phyloP scores from a whole-genome alignment of 345 rosid species.

The Sonneratia alba region DNA sequence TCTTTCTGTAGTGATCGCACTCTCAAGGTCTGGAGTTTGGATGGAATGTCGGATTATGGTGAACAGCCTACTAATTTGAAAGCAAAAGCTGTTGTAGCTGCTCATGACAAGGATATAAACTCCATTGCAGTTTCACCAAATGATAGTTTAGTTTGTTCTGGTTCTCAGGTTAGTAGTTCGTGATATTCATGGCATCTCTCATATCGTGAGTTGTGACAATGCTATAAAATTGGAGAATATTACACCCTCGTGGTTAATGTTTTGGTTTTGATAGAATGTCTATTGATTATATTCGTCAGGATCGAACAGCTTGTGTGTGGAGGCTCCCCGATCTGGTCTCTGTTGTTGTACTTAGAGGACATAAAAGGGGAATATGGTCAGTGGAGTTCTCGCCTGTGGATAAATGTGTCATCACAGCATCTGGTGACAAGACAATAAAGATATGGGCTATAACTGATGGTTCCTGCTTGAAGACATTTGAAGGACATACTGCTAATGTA shows the following conservation, averaged over 20 bases:
- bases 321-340: slow-evolving; percentile 79
- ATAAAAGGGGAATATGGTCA: slow-evolving; percentile 90
- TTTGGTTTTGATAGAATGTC: background rate
- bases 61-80: slow-evolving; percentile 62
- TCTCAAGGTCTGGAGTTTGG: slow-evolving; percentile 85
- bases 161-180: slow-evolving; percentile 63
- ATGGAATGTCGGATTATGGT: slow-evolving; percentile 46
- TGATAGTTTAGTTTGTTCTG: slow-evolving; percentile 84
- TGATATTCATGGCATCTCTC: background rate
- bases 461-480: slow-evolving; percentile 90
- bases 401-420: slow-evolving; percentile 89
- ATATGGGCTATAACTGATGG: slow-evolving; percentile 92
- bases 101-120: slow-evolving; percentile 90
- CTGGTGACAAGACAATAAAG: slow-evolving; percentile 87
- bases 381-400: slow-evolving; percentile 96
- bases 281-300: slow-evolving; percentile 27
- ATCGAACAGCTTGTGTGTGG: slow-evolving; percentile 94
- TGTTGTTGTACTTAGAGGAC: slow-evolving; percentile 75
- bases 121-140: slow-evolving; percentile 83
- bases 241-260: background rate
- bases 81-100: slow-evolving; percentile 83
- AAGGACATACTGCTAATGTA: slow-evolving; percentile 92
- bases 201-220: background rate
- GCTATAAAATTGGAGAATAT: background rate
- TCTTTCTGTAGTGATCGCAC: slow-evolving; percentile 63